Evolutionary conservation across 2,329 filamentous ascomycete genomes (phyloP).

Genomic region (Neofusicoccum parvum): DNA sequence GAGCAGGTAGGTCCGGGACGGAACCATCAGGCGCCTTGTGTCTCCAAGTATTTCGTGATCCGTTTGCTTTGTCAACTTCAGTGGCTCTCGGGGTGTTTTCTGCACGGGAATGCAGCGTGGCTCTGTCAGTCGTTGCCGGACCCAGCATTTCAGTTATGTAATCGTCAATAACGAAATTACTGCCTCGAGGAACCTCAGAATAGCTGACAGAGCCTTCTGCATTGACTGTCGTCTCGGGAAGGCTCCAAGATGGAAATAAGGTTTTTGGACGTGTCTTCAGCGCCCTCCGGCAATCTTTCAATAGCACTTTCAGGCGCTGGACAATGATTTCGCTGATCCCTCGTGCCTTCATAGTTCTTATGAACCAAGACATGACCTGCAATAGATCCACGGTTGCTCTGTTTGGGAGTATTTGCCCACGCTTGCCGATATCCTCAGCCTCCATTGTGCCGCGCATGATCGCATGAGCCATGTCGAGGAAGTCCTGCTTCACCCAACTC

Average conservation of each 20-base stretch:
- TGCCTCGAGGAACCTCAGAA: neutral
- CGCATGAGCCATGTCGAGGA: conserved; percentile 17
- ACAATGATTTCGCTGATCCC: neutral
- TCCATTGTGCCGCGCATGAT: neutral
- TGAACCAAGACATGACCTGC: neutral
- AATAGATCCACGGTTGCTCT: neutral
- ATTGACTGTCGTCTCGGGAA: neutral
- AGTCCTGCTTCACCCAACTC: conserved; percentile 39
- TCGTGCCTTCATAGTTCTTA: neutral
- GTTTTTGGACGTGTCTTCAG: neutral
- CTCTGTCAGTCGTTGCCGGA: neutral
- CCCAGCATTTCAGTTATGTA: neutral
- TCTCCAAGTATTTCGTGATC: neutral
- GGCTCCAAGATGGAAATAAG: neutral
- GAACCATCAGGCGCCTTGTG: neutral
- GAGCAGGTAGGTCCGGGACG: neutral
- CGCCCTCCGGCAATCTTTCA: neutral
- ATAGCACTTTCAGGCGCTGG: neutral
- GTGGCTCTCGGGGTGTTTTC: neutral
- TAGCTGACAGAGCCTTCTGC: neutral
- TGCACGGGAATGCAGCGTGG: neutral
- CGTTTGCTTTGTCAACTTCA: neutral
- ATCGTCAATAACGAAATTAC: neutral
- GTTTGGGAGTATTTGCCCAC: neutral
- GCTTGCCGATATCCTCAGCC: neutral